Evolutionary conservation across 441 rosid genomes (phyloP).

Genomic region (Syzygium syzygioides): DNA sequence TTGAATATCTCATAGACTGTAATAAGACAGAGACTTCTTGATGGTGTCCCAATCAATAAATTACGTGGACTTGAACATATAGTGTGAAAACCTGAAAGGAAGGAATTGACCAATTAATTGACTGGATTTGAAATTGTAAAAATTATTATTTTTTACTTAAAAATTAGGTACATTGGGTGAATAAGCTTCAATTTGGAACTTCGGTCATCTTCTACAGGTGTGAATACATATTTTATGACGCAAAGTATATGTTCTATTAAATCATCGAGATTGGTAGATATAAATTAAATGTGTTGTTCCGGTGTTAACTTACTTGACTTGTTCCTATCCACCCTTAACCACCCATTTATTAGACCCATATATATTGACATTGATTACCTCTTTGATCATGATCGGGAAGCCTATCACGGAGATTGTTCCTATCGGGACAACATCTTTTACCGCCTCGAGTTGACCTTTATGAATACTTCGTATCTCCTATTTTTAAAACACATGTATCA

Average conservation of each 20-base stretch:
- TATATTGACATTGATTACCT: not conserved
- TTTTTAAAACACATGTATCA: not conserved
- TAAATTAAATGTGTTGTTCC: too few relatives aligned
- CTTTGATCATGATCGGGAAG: not conserved
- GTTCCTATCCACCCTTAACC: not conserved
- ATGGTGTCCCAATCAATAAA: not conserved
- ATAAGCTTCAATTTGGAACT: not conserved
- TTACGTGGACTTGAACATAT: not conserved
- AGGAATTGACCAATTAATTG: not conserved
- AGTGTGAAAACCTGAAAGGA: not conserved
- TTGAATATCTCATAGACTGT: not conserved
- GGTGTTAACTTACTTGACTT: fast-evolving
- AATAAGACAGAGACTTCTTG: not conserved
- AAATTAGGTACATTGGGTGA: not conserved
- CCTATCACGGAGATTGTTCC: not conserved
- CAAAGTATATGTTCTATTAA: not conserved
- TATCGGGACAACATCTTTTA: not conserved
- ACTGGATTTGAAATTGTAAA: not conserved
- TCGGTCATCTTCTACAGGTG: not conserved
- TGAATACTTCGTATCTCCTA: not conserved
- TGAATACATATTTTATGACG: not conserved
- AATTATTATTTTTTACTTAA: not conserved
- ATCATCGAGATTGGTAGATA: not conserved
- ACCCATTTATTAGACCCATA: not conserved
- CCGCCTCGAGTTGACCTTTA: not conserved